Evolutionary conservation across 1,139 yeast species (phyloP), one percentile per base, ranked within the genome.

Genomic region (Suhomyces anneliseae): DNA sequence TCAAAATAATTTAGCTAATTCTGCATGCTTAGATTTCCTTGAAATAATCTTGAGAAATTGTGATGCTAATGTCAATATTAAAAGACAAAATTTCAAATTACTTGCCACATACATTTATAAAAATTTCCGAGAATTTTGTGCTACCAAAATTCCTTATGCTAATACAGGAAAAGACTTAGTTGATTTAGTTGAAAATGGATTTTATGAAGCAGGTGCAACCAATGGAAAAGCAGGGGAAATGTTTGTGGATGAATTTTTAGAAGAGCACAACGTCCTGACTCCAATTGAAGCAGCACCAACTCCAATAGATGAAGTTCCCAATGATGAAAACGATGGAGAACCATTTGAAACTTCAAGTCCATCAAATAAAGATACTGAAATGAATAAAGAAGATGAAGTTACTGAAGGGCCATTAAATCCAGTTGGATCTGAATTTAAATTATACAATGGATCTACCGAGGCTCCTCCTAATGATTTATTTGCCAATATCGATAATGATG

Each of bases 1-100:
- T 36, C 68, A 69, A 39, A 83, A 86, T 59, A 87, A 84, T 58
- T 69, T 92, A 50, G 78, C 88, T 2, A 87, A 83, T 58, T 89
- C 97, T 0, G 78, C 95, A 4, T 80, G 95, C 54, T 71, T 90
- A 45, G 93, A 87, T 57, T 71, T 92, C 37, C 68, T 90, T 44
- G 86, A 82, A 54, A 65, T 76, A 4, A 65, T 88, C 2, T 60
- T 77, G 7, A 65, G 57, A 43, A 66, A 55, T 55, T 66, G 66
- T 47, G 70, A 68, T 34, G 46, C 57, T 6, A 56, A 56, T 19
- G 49, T 59, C 19, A 51, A 54, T 24, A 35, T 43, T 39, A 65
- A 69, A 39, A 64, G 70, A 36, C 56, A 61, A 27, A 79, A 79
- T 53, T 81, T 70, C 60, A 72, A 71, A 46, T 50, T 72, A 9